Evolutionary conservation across 495 filamentous ascomycete genomes (phyloP).

Genomic region (Neurospora sp.): DNA sequence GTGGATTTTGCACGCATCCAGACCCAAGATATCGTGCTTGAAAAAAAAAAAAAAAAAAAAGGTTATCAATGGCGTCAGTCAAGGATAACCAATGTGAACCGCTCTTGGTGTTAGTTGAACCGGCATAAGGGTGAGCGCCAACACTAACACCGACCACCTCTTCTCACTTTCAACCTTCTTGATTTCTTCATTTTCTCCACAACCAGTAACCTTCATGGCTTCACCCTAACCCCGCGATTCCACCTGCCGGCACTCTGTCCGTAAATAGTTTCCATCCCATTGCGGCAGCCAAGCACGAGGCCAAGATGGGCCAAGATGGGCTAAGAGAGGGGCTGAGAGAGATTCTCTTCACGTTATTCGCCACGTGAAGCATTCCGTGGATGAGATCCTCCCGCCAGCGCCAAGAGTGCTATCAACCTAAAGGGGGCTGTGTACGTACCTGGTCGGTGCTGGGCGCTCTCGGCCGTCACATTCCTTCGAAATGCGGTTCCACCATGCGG

Average conservation of each 20-base stretch:
- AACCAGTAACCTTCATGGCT: neutral
- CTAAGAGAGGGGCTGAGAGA: neutral
- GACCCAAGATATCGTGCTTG: neutral
- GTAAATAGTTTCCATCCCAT: neutral
- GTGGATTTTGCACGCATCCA: too few species aligned
- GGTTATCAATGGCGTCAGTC: neutral
- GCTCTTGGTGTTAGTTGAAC: neutral
- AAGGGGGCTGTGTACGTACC: neutral
- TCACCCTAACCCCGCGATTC: neutral
- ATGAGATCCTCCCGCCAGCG: neutral
- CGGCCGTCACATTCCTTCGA: neutral
- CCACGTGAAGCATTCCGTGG: slow-evolving; percentile 2
- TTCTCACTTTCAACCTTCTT: neutral
- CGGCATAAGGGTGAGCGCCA: neutral
- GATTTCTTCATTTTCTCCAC: neutral
- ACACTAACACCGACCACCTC: neutral
- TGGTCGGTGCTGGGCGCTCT: neutral
- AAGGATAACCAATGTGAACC: neutral
- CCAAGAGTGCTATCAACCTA: slow-evolving; percentile 5
- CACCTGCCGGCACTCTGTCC: neutral
- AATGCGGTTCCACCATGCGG: neutral
- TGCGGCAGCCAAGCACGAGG: neutral
- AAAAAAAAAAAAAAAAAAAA: neutral
- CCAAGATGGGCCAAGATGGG: neutral
- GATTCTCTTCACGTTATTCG: neutral